Evolutionary conservation across 371 early-diverging fungal genomes (phyloP).

Genomic region (Basidiobolus meristosporus): DNA sequence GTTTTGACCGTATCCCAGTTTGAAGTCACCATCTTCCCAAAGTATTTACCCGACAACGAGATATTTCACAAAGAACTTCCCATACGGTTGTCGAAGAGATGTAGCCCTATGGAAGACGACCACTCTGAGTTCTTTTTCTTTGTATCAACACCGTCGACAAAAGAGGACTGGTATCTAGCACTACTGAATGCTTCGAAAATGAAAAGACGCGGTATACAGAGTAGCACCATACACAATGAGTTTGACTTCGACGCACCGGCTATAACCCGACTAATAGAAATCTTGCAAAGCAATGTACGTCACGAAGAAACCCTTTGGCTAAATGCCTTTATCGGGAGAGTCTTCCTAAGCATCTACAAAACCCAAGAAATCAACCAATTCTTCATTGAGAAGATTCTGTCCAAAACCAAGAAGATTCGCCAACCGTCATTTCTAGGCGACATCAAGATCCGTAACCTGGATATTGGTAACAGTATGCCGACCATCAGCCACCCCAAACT

Average conservation of each 20-base stretch:
- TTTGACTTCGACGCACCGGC: too few species aligned
- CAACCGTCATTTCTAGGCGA: constrained; percentile 62
- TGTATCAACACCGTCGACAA: constrained; percentile 38
- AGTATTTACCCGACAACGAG: constrained; percentile 30
- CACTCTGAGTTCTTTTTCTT: constrained; percentile 32
- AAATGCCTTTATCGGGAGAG: constrained; percentile 70
- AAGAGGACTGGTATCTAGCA: constrained; percentile 71
- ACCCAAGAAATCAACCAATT: constrained; percentile 33
- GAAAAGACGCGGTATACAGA: too few species aligned
- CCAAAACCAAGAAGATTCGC: constrained; percentile 40
- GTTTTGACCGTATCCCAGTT: constrained; percentile 47
- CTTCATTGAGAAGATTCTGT: constrained; percentile 39
- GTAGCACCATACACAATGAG: too few species aligned
- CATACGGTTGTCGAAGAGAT: constrained; percentile 28
- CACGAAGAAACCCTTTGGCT: too few species aligned
- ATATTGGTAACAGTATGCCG: constrained; percentile 63
- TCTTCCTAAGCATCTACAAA: constrained; percentile 47
- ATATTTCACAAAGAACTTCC: constrained; percentile 27
- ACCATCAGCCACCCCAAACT: constrained; percentile 58
- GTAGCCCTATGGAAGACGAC: too few species aligned
- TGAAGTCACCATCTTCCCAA: constrained; percentile 39
- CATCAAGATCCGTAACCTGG: constrained; percentile 56
- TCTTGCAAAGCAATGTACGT: too few species aligned
- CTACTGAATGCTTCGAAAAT: constrained; percentile 15
- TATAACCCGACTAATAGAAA: too few species aligned